These are phyloP conservation scores for Lactarius psammicola DNA, from an alignment of 768 basidiomycete genomes.

Conservation along the genomic window DNA sequence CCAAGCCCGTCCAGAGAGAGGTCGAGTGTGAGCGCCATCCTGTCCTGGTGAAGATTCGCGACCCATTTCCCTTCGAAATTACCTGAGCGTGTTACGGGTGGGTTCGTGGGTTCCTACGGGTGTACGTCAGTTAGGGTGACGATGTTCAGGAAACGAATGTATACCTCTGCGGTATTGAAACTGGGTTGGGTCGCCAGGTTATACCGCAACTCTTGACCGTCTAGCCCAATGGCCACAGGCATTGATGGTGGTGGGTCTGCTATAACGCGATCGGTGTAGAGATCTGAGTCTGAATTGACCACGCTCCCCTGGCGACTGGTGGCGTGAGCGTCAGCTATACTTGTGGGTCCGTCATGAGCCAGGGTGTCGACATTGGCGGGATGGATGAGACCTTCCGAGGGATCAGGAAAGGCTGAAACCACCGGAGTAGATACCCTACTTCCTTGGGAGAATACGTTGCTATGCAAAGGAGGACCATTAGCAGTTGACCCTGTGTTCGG, in stretches of 20 bases:
- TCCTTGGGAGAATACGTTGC: neutral
- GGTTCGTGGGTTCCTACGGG: constrained; percentile 1
- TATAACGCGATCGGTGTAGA: constrained; percentile 4
- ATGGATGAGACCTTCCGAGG: neutral
- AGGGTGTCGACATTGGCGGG: neutral
- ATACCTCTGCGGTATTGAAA: neutral
- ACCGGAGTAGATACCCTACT: neutral
- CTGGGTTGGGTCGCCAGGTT: neutral
- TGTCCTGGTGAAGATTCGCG: neutral
- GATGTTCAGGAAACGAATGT: neutral
- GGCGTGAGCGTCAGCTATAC: neutral
- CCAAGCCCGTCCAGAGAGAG: constrained; percentile 17
- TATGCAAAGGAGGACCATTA: neutral
- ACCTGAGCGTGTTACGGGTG: neutral
- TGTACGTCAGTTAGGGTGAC: neutral
- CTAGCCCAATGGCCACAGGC: constrained; percentile 4
- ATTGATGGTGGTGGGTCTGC: neutral
- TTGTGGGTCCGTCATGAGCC: neutral
- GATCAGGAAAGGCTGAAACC: neutral
- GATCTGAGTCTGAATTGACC: constrained; percentile 4
- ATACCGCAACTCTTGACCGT: neutral
- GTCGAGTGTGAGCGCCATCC: constrained; percentile 18
- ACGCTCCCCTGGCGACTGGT: neutral
- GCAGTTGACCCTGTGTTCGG: neutral
- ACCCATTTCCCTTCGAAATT: constrained; percentile 16